These are phyloP conservation scores for Pyrenochaeta sp. DNA, from an alignment of 2,329 filamentous ascomycete species.

Conservation along the genomic window DNA sequence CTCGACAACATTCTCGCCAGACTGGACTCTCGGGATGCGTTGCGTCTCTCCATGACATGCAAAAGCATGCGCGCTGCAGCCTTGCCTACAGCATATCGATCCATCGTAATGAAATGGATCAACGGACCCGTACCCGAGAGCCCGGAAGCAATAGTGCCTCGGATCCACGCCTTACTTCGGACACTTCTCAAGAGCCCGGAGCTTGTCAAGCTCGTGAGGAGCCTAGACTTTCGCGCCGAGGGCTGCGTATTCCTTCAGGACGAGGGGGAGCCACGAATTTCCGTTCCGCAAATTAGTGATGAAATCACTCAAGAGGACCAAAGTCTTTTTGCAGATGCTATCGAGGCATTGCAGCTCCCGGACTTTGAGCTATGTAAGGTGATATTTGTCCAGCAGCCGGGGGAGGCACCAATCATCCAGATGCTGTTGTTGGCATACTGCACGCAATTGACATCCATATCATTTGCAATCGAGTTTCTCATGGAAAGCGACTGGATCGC, in stretches of 20 bases:
- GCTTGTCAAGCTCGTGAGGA: not conserved
- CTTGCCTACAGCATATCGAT: not conserved
- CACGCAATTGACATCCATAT: not conserved
- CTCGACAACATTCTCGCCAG: constrained; percentile 2
- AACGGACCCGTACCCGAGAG: not conserved
- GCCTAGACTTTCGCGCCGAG: not conserved
- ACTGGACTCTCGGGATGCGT: not conserved
- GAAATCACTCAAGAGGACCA: not conserved
- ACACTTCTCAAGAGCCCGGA: not conserved
- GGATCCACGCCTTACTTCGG: not conserved
- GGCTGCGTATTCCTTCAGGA: not conserved
- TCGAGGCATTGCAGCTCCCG: not conserved
- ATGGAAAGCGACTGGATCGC: not conserved
- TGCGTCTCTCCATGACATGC: constrained; percentile 2
- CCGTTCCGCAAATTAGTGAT: not conserved
- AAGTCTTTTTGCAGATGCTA: not conserved
- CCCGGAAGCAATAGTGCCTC: not conserved
- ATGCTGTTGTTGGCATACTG: not conserved
- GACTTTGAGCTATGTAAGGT: not conserved
- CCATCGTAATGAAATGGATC: not conserved
- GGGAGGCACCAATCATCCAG: not conserved
- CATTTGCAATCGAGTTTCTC: not conserved
- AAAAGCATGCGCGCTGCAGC: constrained; percentile 1
- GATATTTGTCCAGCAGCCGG: no score
- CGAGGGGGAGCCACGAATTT: not conserved